A percentile compares a stretch with the other conserved stretches of the same genome.
phyloP scores from a whole-genome alignment of 2,329 filamentous ascomycete species.

The Phialocephala subalpina region DNA sequence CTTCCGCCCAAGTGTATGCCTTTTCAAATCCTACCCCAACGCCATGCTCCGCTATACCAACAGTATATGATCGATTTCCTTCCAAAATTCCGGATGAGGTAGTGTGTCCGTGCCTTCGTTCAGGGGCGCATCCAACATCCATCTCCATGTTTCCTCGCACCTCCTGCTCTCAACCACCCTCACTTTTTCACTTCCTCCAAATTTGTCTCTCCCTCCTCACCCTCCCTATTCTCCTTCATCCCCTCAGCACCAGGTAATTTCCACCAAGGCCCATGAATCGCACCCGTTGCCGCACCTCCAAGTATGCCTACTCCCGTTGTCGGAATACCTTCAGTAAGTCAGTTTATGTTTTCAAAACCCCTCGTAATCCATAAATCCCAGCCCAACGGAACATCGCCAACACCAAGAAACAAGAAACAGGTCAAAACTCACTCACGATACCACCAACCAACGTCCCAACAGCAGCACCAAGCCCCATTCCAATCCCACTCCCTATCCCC shows the following conservation, averaged over 20 bases:
- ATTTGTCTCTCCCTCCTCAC: constrained; percentile 15
- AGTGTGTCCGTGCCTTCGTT: neutral
- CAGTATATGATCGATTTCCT: neutral
- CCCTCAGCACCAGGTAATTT: constrained; percentile 22
- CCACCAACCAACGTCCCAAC: constrained; percentile 34
- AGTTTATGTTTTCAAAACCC: too few relatives aligned
- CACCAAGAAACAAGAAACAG: too few relatives aligned
- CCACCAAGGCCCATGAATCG: constrained; percentile 38
- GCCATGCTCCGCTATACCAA: neutral
- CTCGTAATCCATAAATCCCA: too few relatives aligned
- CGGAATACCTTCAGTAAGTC: too few relatives aligned
- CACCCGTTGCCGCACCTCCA: constrained; percentile 31
- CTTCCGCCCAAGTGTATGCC: neutral
- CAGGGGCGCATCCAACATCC: too few relatives aligned
- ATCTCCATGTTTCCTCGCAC: too few relatives aligned
- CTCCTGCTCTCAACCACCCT: neutral
- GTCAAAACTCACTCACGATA: too few relatives aligned
- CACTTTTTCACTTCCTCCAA: constrained; percentile 12
- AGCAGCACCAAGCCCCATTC: constrained; percentile 33
- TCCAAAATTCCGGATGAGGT: neutral
- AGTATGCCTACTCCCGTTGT: constrained; percentile 34
- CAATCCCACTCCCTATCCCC: constrained; percentile 37
- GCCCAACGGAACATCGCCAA: too few relatives aligned
- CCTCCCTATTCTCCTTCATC: constrained; percentile 14
- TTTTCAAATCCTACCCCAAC: neutral